Percentiles rank a stretch among this genome's conserved stretches.
Evolutionary conservation across 192 early-diverging fungal genomes (phyloP).

Genomic region (Coemansia erecta): DNA sequence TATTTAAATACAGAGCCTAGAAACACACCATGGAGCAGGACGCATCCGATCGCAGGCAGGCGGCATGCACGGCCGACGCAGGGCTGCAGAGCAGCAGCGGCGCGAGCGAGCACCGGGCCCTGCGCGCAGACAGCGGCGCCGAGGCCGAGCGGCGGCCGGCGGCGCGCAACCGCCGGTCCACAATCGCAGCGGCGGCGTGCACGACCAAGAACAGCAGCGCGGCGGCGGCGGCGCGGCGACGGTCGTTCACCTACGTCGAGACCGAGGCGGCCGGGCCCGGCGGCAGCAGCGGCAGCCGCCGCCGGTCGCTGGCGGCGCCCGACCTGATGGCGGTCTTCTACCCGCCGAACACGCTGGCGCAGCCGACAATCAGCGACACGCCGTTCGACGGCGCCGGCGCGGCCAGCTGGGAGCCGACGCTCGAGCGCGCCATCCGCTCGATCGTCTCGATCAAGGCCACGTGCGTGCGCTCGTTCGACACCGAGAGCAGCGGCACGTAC

Average conservation of each 20-base stretch:
- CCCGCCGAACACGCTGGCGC: slow-evolving; percentile 40
- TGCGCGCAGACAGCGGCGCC: not conserved
- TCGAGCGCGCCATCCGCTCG: slow-evolving; percentile 70
- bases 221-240: slow-evolving; percentile 8
- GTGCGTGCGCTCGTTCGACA: slow-evolving; percentile 76
- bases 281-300: not conserved
- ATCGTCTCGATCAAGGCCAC: slow-evolving; percentile 76
- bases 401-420: slow-evolving; percentile 66
- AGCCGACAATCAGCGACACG: slow-evolving; percentile 44
- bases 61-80: not conserved
- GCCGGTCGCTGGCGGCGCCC: slow-evolving; percentile 13
- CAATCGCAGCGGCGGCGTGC: slow-evolving; percentile 1
- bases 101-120: not conserved
- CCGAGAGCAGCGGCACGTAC: slow-evolving; percentile 70
- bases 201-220: slow-evolving; percentile 3
- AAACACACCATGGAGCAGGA: not conserved
- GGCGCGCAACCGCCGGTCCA: slow-evolving; percentile 4
- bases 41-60: not conserved
- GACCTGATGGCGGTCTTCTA: slow-evolving; percentile 55
- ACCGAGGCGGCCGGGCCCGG: too few species aligned
- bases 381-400: slow-evolving; percentile 23
- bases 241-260: slow-evolving; percentile 32
- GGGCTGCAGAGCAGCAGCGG: too few species aligned
- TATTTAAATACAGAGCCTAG: too few species aligned
- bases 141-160: not conserved